phyloP scores from a whole-genome alignment of 1,284 basidiomycete species.

The Ganoderma boninense region DNA sequence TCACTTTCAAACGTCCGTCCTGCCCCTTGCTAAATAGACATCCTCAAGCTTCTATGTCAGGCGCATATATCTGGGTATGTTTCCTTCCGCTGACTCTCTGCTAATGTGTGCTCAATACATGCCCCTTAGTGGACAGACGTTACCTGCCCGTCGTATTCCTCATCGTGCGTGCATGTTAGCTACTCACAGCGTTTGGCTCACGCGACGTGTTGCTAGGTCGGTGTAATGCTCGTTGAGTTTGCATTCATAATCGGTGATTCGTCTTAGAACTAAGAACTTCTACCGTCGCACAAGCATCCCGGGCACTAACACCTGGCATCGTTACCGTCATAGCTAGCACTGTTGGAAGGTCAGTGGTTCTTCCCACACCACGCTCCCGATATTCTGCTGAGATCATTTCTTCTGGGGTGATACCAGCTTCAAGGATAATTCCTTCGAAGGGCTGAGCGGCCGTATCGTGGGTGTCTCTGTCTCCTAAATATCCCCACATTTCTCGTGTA shows the following conservation, averaged over 20 bases:
- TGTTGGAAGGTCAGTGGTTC: neutral
- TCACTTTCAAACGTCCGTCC: neutral
- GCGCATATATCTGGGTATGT: constrained; percentile 4
- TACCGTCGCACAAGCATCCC: neutral
- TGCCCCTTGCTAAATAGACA: neutral
- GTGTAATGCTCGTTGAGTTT: neutral
- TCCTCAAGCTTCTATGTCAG: neutral
- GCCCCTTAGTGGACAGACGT: neutral
- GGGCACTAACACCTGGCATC: neutral
- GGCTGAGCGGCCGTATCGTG: neutral
- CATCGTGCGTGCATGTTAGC: neutral
- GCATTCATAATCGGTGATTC: neutral
- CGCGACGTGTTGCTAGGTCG: neutral
- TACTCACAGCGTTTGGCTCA: neutral
- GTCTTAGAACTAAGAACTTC: neutral
- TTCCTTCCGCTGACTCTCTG: neutral
- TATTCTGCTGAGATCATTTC: neutral
- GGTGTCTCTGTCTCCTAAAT: neutral
- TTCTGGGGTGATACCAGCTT: neutral
- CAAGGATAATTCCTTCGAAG: neutral
- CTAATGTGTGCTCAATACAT: neutral
- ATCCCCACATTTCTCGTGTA: neutral
- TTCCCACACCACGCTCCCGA: neutral
- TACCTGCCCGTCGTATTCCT: neutral
- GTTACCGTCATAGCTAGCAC: neutral